phyloP scores from a whole-genome alignment of 768 basidiomycete species.

The Leccinum sublutescens region DNA sequence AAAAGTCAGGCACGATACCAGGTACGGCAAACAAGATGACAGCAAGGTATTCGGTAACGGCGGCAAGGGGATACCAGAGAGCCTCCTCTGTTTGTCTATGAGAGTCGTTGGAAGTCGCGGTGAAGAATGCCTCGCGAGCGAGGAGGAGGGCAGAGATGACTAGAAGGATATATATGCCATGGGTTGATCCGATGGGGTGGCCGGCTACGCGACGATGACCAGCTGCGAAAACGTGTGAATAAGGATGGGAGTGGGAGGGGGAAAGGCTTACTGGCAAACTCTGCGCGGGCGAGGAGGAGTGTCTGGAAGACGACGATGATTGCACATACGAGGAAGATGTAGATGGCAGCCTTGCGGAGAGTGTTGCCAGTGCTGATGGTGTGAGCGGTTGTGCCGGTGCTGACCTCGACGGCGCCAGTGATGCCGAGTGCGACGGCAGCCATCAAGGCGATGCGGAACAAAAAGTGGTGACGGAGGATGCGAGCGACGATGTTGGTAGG shows the following conservation, averaged over 20 bases:
- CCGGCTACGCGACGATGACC: constrained; percentile 1
- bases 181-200: constrained; percentile 13
- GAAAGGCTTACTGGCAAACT: constrained; percentile 11
- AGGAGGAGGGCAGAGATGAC: constrained; percentile 26
- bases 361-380: constrained; percentile 18
- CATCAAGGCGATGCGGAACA: constrained; percentile 27
- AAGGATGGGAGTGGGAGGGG: neutral
- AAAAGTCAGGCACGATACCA: constrained; percentile 31
- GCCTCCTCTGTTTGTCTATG: constrained; percentile 27
- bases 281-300: constrained; percentile 19
- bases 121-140: constrained; percentile 31
- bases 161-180: constrained; percentile 25
- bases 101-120: constrained; percentile 19
- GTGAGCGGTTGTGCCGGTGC: neutral
- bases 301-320: constrained; percentile 22
- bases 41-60: constrained; percentile 32
- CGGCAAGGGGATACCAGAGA: constrained; percentile 35
- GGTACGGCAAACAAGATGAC: constrained; percentile 27
- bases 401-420: constrained; percentile 22
- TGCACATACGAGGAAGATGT: constrained; percentile 32
- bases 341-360: constrained; percentile 27
- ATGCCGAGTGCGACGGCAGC: constrained; percentile 32
- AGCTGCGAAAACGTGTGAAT: constrained; percentile 4
- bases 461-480: constrained; percentile 14
- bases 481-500: constrained; percentile 15